Evolutionary conservation across 208 protist genomes (phyloP), one percentile per base, ranked within the genome.

Genomic region (Porcisia deanei): DNA sequence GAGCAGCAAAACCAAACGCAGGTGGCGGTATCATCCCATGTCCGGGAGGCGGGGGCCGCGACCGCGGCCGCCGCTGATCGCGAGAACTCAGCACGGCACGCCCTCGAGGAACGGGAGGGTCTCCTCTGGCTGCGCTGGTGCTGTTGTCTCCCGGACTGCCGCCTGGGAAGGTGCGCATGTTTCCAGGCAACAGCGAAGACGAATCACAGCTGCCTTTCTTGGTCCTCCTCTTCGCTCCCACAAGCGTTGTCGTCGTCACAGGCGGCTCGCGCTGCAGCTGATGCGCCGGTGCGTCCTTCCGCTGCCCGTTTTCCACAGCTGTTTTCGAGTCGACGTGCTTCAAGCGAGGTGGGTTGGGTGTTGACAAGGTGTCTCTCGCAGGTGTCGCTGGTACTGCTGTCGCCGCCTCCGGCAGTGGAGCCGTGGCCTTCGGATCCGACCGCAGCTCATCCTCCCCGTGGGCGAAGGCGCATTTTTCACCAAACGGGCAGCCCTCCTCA

Each of bases 401-500:
- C 54, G 59, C n/a, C 52, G 66, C 43, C 18, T 65, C 52, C 57
- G 68, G 45, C n/a, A n/a, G 1, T 57, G 66, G 25, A 16, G 66
- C 25, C 43, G 66, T 63, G 52, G 73, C 77, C 49, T 53, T 60
- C 45, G 83, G 67, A 75, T 96, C 88, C 5, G 60, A 39, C 3
- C 92, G 82, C 73, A 96, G 79, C 72, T 96, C 92, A 6, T 79
- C 82, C 57, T 86, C 79, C 53, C 92, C 88, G 71, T 96, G 90
- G 37, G 90, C 92, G 71, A 96, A 96, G 77, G 88, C 90, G 63
- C 92, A 96, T n/a, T 84, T 84, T 12, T 89, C 86, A 45, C 87
- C 92, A 71, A 93, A 94, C 4, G 86, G 90, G 72, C 90, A 96
- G 18, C 86, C 90, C 68, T 83, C 84, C 16, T 73, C 73, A 39